These are phyloP conservation scores for Curvularia verruculosa DNA, from an alignment of 2,329 filamentous ascomycete species.

Conservation along the genomic window DNA sequence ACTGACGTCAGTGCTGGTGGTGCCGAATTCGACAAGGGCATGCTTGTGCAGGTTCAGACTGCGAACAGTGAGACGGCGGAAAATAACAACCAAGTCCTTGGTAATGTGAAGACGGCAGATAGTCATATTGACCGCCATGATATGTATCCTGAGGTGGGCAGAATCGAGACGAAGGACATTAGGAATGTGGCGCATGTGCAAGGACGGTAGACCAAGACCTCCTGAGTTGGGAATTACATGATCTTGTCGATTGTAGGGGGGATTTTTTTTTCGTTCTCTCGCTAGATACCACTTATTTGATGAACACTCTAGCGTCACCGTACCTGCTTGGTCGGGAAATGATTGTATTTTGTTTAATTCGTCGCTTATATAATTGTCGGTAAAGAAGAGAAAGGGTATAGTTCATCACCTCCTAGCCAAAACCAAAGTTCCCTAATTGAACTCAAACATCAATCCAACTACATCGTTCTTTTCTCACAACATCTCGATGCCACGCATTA, in stretches of 20 bases:
- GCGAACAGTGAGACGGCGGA: conserved; percentile 34
- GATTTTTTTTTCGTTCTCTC: conserved; percentile 1
- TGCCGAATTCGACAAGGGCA: conserved; percentile 25
- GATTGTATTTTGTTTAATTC: background rate
- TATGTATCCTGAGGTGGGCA: conserved; percentile 47
- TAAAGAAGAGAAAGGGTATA: background rate
- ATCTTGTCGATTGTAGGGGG: too few relatives aligned
- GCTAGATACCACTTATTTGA: background rate
- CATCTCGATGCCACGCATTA: background rate
- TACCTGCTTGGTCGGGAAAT: background rate
- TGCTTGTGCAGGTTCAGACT: conserved; percentile 38
- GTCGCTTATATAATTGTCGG: background rate
- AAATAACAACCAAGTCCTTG: conserved; percentile 25
- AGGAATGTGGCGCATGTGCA: conserved; percentile 36
- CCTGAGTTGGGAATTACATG: background rate
- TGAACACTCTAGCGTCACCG: background rate
- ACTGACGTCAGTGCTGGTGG: background rate
- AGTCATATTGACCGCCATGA: conserved; percentile 52
- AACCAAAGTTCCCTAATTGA: background rate
- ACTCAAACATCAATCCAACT: background rate
- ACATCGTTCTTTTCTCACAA: background rate
- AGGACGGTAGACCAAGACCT: background rate
- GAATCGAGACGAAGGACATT: conserved; percentile 50
- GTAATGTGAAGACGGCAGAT: conserved; percentile 41
- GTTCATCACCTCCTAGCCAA: background rate